These are phyloP conservation scores for Apiospora pterosperma DNA, from an alignment of 2,329 filamentous ascomycete species.

Conservation along the genomic window DNA sequence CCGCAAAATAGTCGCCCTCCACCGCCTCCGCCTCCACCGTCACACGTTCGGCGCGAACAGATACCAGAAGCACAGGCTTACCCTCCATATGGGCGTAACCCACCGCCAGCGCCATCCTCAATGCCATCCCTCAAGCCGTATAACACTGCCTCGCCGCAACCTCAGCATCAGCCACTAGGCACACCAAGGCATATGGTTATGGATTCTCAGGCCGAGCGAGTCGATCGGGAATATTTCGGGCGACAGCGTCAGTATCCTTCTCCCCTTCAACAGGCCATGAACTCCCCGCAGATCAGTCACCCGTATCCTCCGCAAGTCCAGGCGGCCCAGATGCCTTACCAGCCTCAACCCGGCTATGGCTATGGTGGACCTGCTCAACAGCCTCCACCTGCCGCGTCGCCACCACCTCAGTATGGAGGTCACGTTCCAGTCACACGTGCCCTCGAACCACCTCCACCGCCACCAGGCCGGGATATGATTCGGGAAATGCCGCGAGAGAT, in stretches of 20 bases:
- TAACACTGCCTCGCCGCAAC: constrained; percentile 47
- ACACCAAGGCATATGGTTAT: constrained; percentile 43
- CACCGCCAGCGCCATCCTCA: constrained; percentile 35
- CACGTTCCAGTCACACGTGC: constrained; percentile 42
- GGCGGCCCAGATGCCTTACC: constrained; percentile 36
- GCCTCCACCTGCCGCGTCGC: constrained; percentile 41
- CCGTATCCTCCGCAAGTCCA: constrained; percentile 42
- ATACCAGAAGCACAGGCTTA: constrained; percentile 39
- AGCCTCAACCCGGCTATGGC: constrained; percentile 41
- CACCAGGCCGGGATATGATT: constrained; percentile 1
- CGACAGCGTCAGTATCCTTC: constrained; percentile 29
- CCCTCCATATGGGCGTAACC: constrained; percentile 40
- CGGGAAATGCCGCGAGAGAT: constrained; percentile 8
- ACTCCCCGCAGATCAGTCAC: constrained; percentile 44
- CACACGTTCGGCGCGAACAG: constrained; percentile 44
- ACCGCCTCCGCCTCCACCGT: constrained; percentile 36
- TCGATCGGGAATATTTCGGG: constrained; percentile 47
- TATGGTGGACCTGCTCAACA: constrained; percentile 38
- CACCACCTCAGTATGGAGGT: constrained; percentile 52
- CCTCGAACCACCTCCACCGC: constrained; percentile 36
- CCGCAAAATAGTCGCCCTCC: constrained; percentile 39
- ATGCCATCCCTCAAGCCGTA: constrained; percentile 56
- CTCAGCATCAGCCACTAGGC: constrained; percentile 37
- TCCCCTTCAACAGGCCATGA: constrained; percentile 33
- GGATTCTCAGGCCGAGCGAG: constrained; percentile 26